phyloP scores from a whole-genome alignment of 2,329 filamentous ascomycete genomes.

The Pyrenophora teres region DNA sequence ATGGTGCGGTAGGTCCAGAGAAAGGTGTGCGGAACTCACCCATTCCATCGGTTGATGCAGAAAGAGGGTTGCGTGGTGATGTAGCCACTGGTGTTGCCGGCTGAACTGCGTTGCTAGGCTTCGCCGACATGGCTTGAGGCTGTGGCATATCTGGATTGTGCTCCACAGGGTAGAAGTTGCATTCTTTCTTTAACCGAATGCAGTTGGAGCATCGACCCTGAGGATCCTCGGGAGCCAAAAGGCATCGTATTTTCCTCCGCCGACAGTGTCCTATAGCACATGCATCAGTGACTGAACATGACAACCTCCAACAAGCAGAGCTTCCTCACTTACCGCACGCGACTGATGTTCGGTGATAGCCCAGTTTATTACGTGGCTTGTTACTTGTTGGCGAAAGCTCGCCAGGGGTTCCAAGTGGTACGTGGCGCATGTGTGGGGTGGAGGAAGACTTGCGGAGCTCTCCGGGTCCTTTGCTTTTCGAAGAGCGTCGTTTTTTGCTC shows the following conservation, averaged over 20 bases:
- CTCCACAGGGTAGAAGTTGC: slow-evolving; percentile 88
- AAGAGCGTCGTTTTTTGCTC: slow-evolving; percentile 45
- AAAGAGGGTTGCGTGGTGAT: slow-evolving; percentile 49
- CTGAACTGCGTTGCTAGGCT: slow-evolving; percentile 50
- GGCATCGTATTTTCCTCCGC: slow-evolving; percentile 89
- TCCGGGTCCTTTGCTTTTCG: slow-evolving; percentile 48
- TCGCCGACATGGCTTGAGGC: slow-evolving; percentile 48
- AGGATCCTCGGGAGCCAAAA: slow-evolving; percentile 72
- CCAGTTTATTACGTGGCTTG: slow-evolving; percentile 85
- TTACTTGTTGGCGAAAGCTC: slow-evolving; percentile 59
- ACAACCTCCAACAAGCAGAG: not conserved
- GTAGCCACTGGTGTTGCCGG: slow-evolving; percentile 56
- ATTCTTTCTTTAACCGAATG: slow-evolving; percentile 92
- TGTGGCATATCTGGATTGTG: slow-evolving; percentile 63
- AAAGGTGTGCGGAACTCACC: slow-evolving; percentile 41
- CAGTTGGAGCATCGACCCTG: slow-evolving; percentile 87
- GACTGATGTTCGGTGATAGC: slow-evolving; percentile 92
- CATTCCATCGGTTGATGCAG: slow-evolving; percentile 32
- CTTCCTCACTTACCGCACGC: slow-evolving; percentile 78
- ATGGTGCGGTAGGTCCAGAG: slow-evolving; percentile 18
- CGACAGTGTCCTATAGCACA: slow-evolving; percentile 76
- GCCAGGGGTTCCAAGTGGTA: slow-evolving; percentile 44
- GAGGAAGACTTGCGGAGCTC: slow-evolving; percentile 52
- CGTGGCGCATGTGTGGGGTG: slow-evolving; percentile 54
- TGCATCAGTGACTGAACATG: slow-evolving; percentile 21